These are phyloP conservation scores for Prunus padus DNA, from an alignment of 306 rosid genomes.

Conservation along the genomic window DNA sequence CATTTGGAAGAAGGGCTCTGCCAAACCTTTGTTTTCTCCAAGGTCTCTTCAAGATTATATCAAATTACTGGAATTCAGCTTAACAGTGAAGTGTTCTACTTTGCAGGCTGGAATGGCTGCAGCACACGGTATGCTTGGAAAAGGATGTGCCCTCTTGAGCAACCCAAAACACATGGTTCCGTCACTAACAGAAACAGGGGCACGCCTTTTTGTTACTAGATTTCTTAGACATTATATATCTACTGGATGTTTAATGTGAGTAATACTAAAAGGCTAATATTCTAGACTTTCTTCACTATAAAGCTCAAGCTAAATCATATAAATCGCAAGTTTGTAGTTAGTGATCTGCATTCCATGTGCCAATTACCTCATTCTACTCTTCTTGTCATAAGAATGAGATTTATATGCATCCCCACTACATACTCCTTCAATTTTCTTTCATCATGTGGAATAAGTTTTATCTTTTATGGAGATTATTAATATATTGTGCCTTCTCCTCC, in stretches of 20 bases:
- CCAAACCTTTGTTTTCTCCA: too few species aligned
- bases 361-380: too few species aligned
- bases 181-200: constrained; percentile 71
- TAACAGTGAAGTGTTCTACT: constrained; percentile 12
- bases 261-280: background rate
- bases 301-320: too few species aligned
- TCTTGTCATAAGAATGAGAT: too few species aligned
- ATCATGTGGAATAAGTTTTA: background rate
- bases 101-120: constrained; percentile 83
- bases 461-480: background rate
- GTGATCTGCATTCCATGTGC: too few species aligned
- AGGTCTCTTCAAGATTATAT: background rate
- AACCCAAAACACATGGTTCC: constrained; percentile 90
- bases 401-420: too few species aligned
- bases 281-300: too few species aligned
- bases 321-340: too few species aligned
- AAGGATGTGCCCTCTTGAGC: constrained; percentile 42
- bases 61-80: background rate
- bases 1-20: too few species aligned
- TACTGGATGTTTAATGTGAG: constrained; percentile 80
- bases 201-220: constrained; percentile 64
- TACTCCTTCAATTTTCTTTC: background rate
- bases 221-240: constrained; percentile 57
- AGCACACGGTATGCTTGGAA: constrained; percentile 70
- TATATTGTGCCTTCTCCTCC: constrained; percentile 25